Evolutionary conservation across 2,329 filamentous ascomycete genomes (phyloP).

Genomic region (Xenoacremonium recifei): DNA sequence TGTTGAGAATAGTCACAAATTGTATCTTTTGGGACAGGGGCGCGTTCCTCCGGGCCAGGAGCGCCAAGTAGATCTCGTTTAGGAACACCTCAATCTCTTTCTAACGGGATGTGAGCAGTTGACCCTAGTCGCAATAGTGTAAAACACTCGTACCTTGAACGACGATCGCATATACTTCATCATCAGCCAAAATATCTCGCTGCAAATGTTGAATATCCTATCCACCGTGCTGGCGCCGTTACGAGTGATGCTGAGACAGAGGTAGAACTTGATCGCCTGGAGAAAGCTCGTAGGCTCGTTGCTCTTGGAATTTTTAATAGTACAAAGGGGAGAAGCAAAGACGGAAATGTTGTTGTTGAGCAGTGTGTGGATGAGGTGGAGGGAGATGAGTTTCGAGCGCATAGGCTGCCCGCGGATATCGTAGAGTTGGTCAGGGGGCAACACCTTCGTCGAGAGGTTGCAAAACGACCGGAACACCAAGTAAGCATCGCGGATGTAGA

Average conservation of each 20-base stretch:
- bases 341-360: constrained; percentile 91
- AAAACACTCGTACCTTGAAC: constrained; percentile 67
- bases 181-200: constrained; percentile 98
- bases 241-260: constrained; percentile 89
- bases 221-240: constrained; percentile 94
- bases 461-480: constrained; percentile 97
- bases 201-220: constrained; percentile 90
- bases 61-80: constrained; percentile 93
- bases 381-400: constrained; percentile 92
- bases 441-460: constrained; percentile 89
- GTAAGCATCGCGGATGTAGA: constrained; percentile 96
- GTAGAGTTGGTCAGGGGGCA: constrained; percentile 87
- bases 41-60: constrained; percentile 83
- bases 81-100: constrained; percentile 98
- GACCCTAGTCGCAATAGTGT: neutral
- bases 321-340: constrained; percentile 88
- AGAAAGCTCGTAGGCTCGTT: constrained; percentile 88
- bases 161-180: constrained; percentile 88
- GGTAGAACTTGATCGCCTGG: constrained; percentile 93
- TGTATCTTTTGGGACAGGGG: constrained; percentile 90
- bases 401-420: constrained; percentile 93
- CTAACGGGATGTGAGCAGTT: constrained; percentile 40
- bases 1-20: constrained; percentile 81
- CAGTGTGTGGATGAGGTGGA: constrained; percentile 93
- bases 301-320: constrained; percentile 86